Evolutionary conservation across 2,329 filamentous ascomycete species (phyloP).

Genomic region (Fusarium subglutinans): DNA sequence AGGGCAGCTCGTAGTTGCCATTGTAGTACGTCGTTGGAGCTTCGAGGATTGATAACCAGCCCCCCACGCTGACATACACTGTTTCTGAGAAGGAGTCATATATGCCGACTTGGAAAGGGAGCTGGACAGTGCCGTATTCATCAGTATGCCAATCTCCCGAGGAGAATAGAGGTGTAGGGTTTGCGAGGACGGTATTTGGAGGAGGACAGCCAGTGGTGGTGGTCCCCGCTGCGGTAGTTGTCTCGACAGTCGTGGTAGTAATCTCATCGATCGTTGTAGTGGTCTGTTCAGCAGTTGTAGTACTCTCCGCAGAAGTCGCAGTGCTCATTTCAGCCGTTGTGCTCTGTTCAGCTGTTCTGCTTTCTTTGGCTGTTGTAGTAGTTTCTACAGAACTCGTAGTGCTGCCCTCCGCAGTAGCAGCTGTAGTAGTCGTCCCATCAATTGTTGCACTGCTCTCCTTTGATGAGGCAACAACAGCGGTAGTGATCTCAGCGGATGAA

Average conservation of each 20-base stretch:
- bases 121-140: not conserved
- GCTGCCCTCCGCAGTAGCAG: not conserved
- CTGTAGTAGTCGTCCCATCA: fast-evolving
- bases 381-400: not conserved
- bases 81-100: not conserved
- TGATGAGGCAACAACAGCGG: not conserved
- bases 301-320: not conserved
- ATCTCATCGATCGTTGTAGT: not conserved
- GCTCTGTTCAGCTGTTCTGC: not conserved
- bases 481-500: not conserved
- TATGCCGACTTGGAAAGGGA: not conserved
- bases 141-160: not conserved
- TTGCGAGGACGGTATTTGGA: not conserved
- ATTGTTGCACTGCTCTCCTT: not conserved
- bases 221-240: not conserved
- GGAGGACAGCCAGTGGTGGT: not conserved
- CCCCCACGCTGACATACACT: not conserved
- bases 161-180: not conserved
- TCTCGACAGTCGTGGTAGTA: fast-evolving
- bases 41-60: too few relatives aligned
- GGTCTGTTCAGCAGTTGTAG: not conserved
- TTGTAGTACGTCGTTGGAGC: too few relatives aligned
- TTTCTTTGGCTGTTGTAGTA: not conserved
- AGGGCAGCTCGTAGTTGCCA: not conserved
- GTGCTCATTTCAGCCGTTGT: not conserved